phyloP scores from a whole-genome alignment of 495 filamentous ascomycete species.

The Penicillium maclennaniae region DNA sequence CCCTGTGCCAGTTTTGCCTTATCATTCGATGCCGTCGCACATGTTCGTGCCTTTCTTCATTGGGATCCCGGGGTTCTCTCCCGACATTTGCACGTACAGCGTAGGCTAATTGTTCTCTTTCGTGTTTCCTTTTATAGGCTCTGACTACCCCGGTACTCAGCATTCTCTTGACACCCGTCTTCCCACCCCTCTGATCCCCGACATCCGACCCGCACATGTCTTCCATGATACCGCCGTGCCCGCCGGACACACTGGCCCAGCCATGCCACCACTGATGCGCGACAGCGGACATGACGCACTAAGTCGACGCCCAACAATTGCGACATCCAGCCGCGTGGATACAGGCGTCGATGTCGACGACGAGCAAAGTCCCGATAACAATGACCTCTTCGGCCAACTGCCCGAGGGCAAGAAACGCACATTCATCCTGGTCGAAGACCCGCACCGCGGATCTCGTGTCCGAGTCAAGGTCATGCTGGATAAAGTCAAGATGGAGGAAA shows the following conservation, averaged over 20 bases:
- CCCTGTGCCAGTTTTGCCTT: slow-evolving; percentile 22
- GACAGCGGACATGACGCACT: slow-evolving; percentile 61
- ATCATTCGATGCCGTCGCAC: slow-evolving; percentile 21
- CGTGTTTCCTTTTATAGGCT: slow-evolving; percentile 33
- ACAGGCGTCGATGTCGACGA: slow-evolving; percentile 34
- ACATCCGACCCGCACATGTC: slow-evolving; percentile 71
- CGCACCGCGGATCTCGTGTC: slow-evolving; percentile 68
- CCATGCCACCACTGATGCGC: slow-evolving; percentile 65
- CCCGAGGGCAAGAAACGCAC: slow-evolving; percentile 88
- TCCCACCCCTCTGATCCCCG: slow-evolving; percentile 28
- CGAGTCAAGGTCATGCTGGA: slow-evolving; percentile 87
- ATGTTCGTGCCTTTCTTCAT: slow-evolving; percentile 15
- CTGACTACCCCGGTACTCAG: slow-evolving; percentile 34
- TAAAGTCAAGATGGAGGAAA: slow-evolving; percentile 83
- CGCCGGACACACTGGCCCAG: slow-evolving; percentile 46
- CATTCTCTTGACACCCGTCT: slow-evolving; percentile 26
- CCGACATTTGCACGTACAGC: slow-evolving; percentile 26
- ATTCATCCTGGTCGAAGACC: slow-evolving; percentile 93
- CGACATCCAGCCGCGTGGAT: slow-evolving; percentile 36
- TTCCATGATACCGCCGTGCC: slow-evolving; percentile 69
- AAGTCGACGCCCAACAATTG: slow-evolving; percentile 38
- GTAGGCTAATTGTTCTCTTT: slow-evolving; percentile 43
- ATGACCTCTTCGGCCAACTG: slow-evolving; percentile 76
- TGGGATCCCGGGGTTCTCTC: slow-evolving; percentile 15
- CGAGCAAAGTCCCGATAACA: slow-evolving; percentile 45